These are phyloP conservation scores for Zalaria sp. DNA, from an alignment of 2,329 filamentous ascomycete species.

Conservation along the genomic window DNA sequence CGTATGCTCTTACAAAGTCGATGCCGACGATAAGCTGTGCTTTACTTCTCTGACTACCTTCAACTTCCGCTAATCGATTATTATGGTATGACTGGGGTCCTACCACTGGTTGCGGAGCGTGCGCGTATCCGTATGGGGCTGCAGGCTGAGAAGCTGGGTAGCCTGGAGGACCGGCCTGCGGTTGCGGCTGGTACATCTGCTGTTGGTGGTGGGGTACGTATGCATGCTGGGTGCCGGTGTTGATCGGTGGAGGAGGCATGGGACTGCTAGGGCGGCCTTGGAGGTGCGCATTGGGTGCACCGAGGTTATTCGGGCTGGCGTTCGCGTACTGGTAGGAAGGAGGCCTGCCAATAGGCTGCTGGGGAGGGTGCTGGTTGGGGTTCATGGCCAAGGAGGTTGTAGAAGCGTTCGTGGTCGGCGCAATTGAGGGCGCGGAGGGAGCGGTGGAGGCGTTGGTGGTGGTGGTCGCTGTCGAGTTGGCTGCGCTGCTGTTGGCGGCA, in stretches of 20 bases:
- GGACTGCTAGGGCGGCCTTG: slow-evolving; percentile 33
- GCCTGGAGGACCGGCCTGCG: slow-evolving; percentile 19
- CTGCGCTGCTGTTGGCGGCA: slow-evolving; percentile 17
- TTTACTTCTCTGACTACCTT: slow-evolving; percentile 80
- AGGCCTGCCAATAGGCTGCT: slow-evolving; percentile 42
- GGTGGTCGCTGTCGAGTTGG: slow-evolving; percentile 19
- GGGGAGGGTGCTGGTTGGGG: slow-evolving; percentile 22
- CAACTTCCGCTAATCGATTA: slow-evolving; percentile 47
- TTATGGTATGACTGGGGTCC: slow-evolving; percentile 4
- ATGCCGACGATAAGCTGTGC: slow-evolving; percentile 97
- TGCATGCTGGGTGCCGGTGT: slow-evolving; percentile 34
- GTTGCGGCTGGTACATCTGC: slow-evolving; percentile 25
- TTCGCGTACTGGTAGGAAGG: slow-evolving; percentile 48
- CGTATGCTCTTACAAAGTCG: slow-evolving; percentile 62
- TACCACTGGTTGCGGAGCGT: slow-evolving; percentile 6
- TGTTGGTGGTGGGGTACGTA: slow-evolving; percentile 13
- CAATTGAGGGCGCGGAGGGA: slow-evolving; percentile 2
- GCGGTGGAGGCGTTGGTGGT: slow-evolving; percentile 29
- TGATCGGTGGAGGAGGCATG: slow-evolving; percentile 31
- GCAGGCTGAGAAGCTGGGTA: slow-evolving; percentile 23
- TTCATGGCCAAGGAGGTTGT: slow-evolving; percentile 32
- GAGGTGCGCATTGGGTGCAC: slow-evolving; percentile 25
- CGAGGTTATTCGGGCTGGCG: slow-evolving; percentile 22
- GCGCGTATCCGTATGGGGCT: slow-evolving; percentile 6
- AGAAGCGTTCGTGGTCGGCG: slow-evolving; percentile 28